These are phyloP conservation scores for Blastobotrys terrestris DNA, from an alignment of 805 yeast species.

Conservation along the genomic window DNA sequence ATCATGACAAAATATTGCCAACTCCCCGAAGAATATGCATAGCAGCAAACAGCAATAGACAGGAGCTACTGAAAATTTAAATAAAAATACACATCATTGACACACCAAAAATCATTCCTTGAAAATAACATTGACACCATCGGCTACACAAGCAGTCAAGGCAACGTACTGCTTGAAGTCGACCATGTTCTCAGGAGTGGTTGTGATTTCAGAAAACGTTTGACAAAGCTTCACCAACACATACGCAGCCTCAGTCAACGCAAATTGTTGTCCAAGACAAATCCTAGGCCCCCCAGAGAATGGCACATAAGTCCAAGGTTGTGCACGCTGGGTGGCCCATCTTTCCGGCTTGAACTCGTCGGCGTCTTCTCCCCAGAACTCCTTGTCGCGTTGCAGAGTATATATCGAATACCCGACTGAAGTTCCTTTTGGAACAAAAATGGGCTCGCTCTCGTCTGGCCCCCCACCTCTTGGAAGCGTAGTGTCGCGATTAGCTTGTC, in stretches of 20 bases:
- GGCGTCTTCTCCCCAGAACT: slow-evolving; percentile 41
- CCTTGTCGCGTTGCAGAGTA: slow-evolving; percentile 38
- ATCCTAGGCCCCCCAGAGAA: slow-evolving; percentile 53
- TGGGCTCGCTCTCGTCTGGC: slow-evolving; percentile 33
- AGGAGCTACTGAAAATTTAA: too few relatives aligned
- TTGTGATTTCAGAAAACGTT: slow-evolving; percentile 8
- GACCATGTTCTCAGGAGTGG: slow-evolving; percentile 1
- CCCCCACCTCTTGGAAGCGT: slow-evolving; percentile 50
- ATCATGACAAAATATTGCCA: too few relatives aligned
- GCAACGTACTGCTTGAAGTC: neutral
- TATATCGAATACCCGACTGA: slow-evolving; percentile 36
- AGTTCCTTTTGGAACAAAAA: slow-evolving; percentile 40
- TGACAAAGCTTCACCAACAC: slow-evolving; percentile 36
- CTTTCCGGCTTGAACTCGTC: slow-evolving; percentile 43
- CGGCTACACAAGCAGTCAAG: neutral
- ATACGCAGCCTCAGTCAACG: slow-evolving; percentile 46
- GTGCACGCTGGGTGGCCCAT: slow-evolving; percentile 36
- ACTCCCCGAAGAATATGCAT: too few relatives aligned
- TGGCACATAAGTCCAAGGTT: slow-evolving; percentile 46
- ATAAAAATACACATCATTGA: neutral
- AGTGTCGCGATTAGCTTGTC: slow-evolving; percentile 42
- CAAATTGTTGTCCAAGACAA: slow-evolving; percentile 52
- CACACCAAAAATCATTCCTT: neutral
- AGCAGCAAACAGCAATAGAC: too few relatives aligned
- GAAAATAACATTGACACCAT: neutral